These are phyloP conservation scores for Spiraea crenata DNA, from an alignment of 331 rosid species.

Conservation along the genomic window DNA sequence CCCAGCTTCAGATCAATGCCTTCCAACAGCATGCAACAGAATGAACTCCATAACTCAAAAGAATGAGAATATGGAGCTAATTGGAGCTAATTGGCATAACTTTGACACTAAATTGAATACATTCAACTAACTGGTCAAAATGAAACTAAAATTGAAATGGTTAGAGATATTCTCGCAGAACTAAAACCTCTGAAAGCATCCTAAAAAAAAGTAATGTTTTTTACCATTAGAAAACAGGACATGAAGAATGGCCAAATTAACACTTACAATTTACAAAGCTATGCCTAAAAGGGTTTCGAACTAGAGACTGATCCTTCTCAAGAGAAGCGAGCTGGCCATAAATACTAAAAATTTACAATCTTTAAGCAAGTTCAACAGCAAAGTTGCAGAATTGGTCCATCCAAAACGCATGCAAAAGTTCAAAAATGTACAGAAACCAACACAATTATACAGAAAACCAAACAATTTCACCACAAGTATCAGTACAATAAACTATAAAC, in stretches of 20 bases:
- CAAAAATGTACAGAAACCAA: background rate
- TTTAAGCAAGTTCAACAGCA: slow-evolving; percentile 14
- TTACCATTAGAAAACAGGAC: background rate
- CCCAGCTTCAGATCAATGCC: no score
- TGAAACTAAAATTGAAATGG: slow-evolving; percentile 1
- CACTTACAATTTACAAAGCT: background rate
- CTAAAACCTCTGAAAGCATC: background rate
- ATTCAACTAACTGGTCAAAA: background rate
- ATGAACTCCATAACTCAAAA: background rate
- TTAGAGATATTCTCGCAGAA: background rate
- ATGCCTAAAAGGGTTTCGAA: background rate
- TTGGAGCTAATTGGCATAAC: no score
- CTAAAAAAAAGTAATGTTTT: background rate
- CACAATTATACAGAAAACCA: background rate
- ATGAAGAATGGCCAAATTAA: background rate
- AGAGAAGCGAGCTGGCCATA: background rate
- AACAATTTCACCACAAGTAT: background rate
- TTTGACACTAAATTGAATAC: background rate
- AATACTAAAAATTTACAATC: background rate
- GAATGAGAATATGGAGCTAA: no score
- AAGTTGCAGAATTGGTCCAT: background rate
- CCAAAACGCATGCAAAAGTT: background rate
- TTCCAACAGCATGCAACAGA: background rate
- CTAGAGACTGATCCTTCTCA: background rate
- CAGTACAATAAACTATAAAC: background rate